These are phyloP conservation scores for Ganoderma boninense DNA, from an alignment of 1,284 basidiomycete species.

Conservation along the genomic window DNA sequence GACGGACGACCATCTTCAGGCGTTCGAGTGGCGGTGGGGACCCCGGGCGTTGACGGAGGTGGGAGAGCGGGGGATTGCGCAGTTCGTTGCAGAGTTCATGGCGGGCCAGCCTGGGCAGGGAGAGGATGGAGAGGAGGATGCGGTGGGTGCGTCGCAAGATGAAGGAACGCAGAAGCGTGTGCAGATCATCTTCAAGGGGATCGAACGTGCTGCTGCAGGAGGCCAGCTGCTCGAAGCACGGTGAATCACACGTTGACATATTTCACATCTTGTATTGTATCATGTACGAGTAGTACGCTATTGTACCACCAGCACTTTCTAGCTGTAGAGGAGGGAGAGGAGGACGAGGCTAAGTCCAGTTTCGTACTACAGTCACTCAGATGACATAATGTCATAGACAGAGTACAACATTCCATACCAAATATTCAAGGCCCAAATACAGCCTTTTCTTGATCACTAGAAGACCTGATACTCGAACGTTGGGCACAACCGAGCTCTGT, in stretches of 20 bases:
- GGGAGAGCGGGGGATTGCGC: conserved; percentile 59
- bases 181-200: conserved; percentile 59
- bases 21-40: conserved; percentile 84
- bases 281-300: too few relatives aligned
- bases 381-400: too few relatives aligned
- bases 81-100: conserved; percentile 82
- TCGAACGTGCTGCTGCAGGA: conserved; percentile 71
- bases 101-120: conserved; percentile 52
- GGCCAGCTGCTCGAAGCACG: conserved; percentile 49
- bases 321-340: too few relatives aligned
- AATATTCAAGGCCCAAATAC: too few relatives aligned
- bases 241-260: not conserved
- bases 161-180: conserved; percentile 42
- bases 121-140: conserved; percentile 45
- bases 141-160: conserved; percentile 52
- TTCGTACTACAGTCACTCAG: too few relatives aligned
- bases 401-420: too few relatives aligned
- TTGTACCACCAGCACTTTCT: too few relatives aligned
- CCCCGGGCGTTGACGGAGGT: conserved; percentile 76
- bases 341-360: too few relatives aligned
- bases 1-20: conserved; percentile 55
- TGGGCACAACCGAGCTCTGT: too few relatives aligned
- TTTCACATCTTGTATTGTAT: too few relatives aligned
- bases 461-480: too few relatives aligned
- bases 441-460: too few relatives aligned